Percentiles rank a stretch among this genome's conserved stretches.
Evolutionary conservation across 192 early-diverging fungal genomes (phyloP).

Genomic region (Entophlyctis luteolus): DNA sequence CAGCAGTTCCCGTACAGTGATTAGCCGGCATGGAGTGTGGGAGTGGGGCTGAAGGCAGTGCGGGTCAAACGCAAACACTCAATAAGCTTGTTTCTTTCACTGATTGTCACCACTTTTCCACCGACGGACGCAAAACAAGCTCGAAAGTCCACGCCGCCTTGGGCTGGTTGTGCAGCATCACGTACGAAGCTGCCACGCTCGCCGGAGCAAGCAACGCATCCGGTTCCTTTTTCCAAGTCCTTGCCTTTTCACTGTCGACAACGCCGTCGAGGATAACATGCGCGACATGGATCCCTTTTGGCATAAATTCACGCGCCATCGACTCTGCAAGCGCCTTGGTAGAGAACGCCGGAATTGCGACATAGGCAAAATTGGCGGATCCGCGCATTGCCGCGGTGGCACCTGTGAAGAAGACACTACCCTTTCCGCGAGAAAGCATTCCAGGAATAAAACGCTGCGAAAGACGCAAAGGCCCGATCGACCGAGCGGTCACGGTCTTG

Average conservation of each 20-base stretch:
- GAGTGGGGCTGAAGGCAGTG: no score
- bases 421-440: constrained; percentile 27
- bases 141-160: constrained; percentile 33
- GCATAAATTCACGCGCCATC: constrained; percentile 36
- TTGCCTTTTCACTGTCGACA: constrained; percentile 17
- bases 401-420: constrained; percentile 37
- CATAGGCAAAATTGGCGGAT: constrained; percentile 24
- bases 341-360: constrained; percentile 32
- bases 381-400: constrained; percentile 30
- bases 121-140: constrained; percentile 24
- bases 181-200: constrained; percentile 20
- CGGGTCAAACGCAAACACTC: no score
- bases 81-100: no score
- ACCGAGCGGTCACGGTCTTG: not conserved
- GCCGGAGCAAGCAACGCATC: constrained; percentile 21
- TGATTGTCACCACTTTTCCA: constrained; percentile 29
- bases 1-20: no score
- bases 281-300: constrained; percentile 35
- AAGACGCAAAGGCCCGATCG: constrained; percentile 10
- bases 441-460: constrained; percentile 22
- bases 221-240: constrained; percentile 6
- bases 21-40: no score
- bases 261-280: constrained; percentile 36
- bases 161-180: constrained; percentile 32
- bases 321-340: constrained; percentile 28